Evolutionary conservation across 768 basidiomycete species (phyloP), one percentile per base, ranked within the genome.

Genomic region (Hericium alpestre): DNA sequence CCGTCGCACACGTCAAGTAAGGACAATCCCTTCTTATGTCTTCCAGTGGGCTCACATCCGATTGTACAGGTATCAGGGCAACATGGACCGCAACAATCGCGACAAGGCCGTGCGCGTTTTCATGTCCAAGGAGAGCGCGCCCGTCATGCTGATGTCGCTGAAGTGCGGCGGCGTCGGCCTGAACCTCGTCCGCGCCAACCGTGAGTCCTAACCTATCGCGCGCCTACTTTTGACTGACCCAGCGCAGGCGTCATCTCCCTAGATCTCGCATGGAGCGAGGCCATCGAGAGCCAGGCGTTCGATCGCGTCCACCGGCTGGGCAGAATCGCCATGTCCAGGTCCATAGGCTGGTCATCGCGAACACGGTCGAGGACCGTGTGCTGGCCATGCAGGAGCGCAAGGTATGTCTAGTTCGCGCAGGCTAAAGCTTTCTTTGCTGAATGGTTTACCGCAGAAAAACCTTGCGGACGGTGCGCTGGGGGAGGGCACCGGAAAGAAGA

Each of bases 351-450:
- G 82, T 84, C 32, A 81, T 84, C 40, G 65, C 69, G 2, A 72
- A 81, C 58, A 83, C 81, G 0, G 80, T 85, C 37, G 87, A 89
- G 64, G 81, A 87, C 63, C 74, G 87, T n/a, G 81, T 90, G 37
- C 72, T 86, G 25, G 72, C 72, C 0, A 69, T 89, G 58, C 86
- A 87, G 61, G 75, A 79, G 43, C 73, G 80, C 56, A 86, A 86
- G 74, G 77, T 76, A 56, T 18, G 66, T 57, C 3, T 8, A 4
- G 38, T 39, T 39, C 13, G 7, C 32, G n/a, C 11, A 20, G 25
- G 32, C 32, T 7, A 10, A 32, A 32, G n/a, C n/a, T n/a, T n/a
- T n/a, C n/a, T 1, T 32, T 32, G 32, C 32, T 32, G 32, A 32
- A 7, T 32, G 32, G 1, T 20, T 27, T 55, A 51, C 40, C 55